A percentile compares a stretch with the other conserved stretches of the same genome.
phyloP scores from a whole-genome alignment of 352 stramenopile genomes.

The Phytophthora cactorum region DNA sequence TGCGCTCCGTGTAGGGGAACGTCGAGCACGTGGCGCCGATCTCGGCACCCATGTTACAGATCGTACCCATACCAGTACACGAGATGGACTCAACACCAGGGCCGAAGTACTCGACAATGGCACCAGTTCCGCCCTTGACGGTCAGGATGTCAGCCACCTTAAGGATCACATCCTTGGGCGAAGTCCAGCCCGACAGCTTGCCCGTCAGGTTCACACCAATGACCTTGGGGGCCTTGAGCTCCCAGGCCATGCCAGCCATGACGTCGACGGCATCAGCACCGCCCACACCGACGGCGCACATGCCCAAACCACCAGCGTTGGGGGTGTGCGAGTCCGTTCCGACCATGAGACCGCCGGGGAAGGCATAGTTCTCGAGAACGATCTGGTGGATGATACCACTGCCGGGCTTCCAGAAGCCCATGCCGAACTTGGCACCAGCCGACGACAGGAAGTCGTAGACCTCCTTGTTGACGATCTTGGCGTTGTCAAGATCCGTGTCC shows the following conservation, averaged over 20 bases:
- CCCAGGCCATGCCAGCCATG: conserved; percentile 95
- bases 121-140: conserved; percentile 93
- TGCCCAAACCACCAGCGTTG: conserved; percentile 93
- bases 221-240: conserved; percentile 95
- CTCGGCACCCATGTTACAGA: conserved; percentile 96
- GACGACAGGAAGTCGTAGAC: conserved; percentile 95
- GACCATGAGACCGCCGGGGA: conserved; percentile 95
- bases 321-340: conserved; percentile 95
- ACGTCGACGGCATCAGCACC: conserved; percentile 94
- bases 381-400: conserved; percentile 96
- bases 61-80: conserved; percentile 95
- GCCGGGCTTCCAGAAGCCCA: conserved; percentile 95
- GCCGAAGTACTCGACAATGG: conserved; percentile 95
- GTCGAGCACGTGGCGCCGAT: conserved; percentile 95
- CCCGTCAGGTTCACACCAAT: conserved; percentile 95
- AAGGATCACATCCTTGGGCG: conserved; percentile 94
- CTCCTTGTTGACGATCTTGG: conserved; percentile 92
- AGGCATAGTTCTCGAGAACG: conserved; percentile 95
- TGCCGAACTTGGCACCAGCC: conserved; percentile 93
- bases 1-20: conserved; percentile 93
- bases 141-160: conserved; percentile 95
- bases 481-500: conserved; percentile 84
- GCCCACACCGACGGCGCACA: conserved; percentile 94
- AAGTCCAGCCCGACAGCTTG: conserved; percentile 93
- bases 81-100: conserved; percentile 93